A percentile compares a stretch with the other conserved stretches of the same genome.
Conservation (phyloP, 2,329 filamentous ascomycete species). For the Pseudodiploospora longispora region DNA sequence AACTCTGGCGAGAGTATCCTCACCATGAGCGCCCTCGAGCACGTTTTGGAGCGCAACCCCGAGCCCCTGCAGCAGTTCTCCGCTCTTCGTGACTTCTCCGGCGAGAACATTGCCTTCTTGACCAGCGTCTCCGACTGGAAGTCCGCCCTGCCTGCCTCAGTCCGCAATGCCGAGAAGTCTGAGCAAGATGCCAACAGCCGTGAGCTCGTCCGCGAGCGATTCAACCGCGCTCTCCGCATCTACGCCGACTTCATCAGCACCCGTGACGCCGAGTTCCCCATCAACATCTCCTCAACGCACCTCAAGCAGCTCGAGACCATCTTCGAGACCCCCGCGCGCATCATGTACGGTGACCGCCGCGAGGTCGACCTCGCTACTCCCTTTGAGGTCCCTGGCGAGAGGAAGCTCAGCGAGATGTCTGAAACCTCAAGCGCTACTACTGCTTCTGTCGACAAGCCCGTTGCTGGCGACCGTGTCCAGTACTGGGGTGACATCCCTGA, state of each 20-base stretch:
- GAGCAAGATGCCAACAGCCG: constrained; percentile 12
- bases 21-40: constrained; percentile 55
- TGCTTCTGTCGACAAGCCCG: background rate
- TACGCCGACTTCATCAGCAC: constrained; percentile 53
- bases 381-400: constrained; percentile 19
- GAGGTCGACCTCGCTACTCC: constrained; percentile 30
- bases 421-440: constrained; percentile 1
- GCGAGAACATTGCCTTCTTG: constrained; percentile 63
- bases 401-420: background rate
- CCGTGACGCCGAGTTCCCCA: constrained; percentile 52
- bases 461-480: constrained; percentile 10
- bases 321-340: constrained; percentile 45
- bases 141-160: constrained; percentile 19
- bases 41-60: constrained; percentile 51
- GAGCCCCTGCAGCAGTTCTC: constrained; percentile 56
- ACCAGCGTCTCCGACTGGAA: constrained; percentile 52
- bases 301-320: constrained; percentile 42
- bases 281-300: constrained; percentile 53
- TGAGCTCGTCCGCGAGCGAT: constrained; percentile 36
- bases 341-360: constrained; percentile 28
- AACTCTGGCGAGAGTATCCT: constrained; percentile 35
- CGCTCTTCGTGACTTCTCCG: constrained; percentile 58
- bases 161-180: constrained; percentile 11
- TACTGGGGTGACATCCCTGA: constrained; percentile 37
- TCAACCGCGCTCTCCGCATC: constrained; percentile 51